A percentile compares a stretch with the other conserved stretches of the same genome.
Evolutionary conservation across 2,329 filamentous ascomycete species (phyloP).

Genomic region (Remersonia thermophila): DNA sequence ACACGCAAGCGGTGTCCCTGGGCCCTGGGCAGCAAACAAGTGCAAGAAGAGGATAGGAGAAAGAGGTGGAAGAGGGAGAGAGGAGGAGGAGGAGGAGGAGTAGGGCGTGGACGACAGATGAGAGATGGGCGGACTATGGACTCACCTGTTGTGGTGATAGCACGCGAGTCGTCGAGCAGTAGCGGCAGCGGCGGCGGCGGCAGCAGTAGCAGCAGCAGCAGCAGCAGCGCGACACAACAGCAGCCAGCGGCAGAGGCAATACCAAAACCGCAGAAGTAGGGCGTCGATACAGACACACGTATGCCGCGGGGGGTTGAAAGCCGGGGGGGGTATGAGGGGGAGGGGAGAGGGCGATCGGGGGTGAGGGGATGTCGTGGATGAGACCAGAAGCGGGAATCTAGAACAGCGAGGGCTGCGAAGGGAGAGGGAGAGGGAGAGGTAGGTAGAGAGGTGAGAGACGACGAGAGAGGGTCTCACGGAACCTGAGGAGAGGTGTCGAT

Average conservation of each 20-base stretch:
- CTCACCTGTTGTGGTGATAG: slow-evolving; percentile 12
- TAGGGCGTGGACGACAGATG: slow-evolving; percentile 10
- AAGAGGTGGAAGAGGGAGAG: slow-evolving; percentile 4
- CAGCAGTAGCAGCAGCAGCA: slow-evolving; percentile 1
- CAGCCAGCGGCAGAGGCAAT: slow-evolving; percentile 1
- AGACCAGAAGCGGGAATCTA: background rate
- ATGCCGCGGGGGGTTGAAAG: too few relatives aligned
- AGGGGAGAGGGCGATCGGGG: slow-evolving; percentile 1
- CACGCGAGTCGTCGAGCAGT: slow-evolving; percentile 6
- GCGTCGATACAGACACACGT: slow-evolving; percentile 11
- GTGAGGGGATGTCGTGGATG: background rate
- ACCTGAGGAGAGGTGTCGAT: slow-evolving; percentile 12
- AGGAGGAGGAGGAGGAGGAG: slow-evolving; percentile 8
- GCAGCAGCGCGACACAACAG: slow-evolving; percentile 3
- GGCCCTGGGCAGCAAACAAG: background rate
- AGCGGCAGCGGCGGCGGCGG: slow-evolving; percentile 1
- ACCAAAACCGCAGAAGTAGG: slow-evolving; percentile 3
- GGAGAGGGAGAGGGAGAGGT: too few relatives aligned
- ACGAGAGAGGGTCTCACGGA: slow-evolving; percentile 12
- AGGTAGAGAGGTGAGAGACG: background rate
- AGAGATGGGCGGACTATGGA: slow-evolving; percentile 2
- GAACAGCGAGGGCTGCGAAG: background rate
- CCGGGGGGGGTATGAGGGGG: background rate
- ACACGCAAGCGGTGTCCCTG: slow-evolving; percentile 9
- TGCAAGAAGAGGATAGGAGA: slow-evolving; percentile 1